Evolutionary conservation across 1,139 yeast genomes (phyloP).

Genomic region (Kazachstania sp.): DNA sequence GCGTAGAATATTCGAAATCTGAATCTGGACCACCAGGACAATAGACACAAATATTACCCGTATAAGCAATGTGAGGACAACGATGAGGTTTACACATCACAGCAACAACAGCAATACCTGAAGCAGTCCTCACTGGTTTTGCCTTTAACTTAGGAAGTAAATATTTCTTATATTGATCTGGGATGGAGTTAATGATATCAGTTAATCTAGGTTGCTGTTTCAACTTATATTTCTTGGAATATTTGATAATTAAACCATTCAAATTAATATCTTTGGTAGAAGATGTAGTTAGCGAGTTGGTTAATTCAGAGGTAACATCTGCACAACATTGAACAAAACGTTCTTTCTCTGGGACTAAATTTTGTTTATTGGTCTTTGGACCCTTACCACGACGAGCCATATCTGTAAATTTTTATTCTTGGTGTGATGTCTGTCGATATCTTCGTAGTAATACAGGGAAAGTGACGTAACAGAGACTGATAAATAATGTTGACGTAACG

Average conservation of each 20-base stretch:
- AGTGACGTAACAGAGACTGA: no score
- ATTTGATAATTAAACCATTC: conserved; percentile 79
- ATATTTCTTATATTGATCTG: conserved; percentile 90
- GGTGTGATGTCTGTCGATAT: neutral
- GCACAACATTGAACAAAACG: conserved; percentile 88
- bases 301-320: conserved; percentile 82
- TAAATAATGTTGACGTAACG: no score
- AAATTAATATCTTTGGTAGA: conserved; percentile 75
- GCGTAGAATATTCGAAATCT: conserved; percentile 95
- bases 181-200: conserved; percentile 89
- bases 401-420: neutral
- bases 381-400: conserved; percentile 33
- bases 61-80: conserved; percentile 98
- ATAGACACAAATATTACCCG: conserved; percentile 96
- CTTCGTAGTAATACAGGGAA: neutral
- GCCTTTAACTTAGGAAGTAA: conserved; percentile 90
- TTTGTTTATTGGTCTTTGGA: conserved; percentile 40
- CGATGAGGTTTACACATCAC: conserved; percentile 99
- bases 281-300: conserved; percentile 50
- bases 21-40: conserved; percentile 99
- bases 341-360: conserved; percentile 80
- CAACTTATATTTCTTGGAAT: conserved; percentile 82
- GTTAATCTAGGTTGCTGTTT: conserved; percentile 91
- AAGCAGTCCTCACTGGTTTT: conserved; percentile 96
- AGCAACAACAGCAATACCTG: conserved; percentile 97